Conservation (phyloP, 306 rosid genomes). For the Quercus mongolica region DNA sequence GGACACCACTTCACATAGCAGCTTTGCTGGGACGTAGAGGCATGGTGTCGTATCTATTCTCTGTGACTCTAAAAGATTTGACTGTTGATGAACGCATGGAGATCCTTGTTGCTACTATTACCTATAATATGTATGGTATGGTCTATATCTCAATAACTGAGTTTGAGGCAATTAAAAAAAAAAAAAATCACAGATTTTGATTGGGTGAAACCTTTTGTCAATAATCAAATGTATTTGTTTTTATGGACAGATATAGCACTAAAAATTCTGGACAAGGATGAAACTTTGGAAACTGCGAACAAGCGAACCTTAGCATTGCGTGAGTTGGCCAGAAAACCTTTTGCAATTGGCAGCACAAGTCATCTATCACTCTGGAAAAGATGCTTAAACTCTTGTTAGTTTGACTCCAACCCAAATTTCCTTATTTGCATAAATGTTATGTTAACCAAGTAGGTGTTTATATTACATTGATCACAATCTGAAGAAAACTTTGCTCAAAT, state of each 20-base stretch:
- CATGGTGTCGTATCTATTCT: not conserved
- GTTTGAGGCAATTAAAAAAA: not conserved
- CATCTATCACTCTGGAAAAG: conserved; percentile 1
- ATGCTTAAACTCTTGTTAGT: not conserved
- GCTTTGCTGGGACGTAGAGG: not conserved
- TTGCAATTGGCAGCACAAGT: not conserved
- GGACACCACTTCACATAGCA: not conserved
- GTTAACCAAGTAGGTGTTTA: no score
- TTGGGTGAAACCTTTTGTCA: not conserved
- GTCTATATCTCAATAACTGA: not conserved
- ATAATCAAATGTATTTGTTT: not conserved
- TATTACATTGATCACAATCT: no score
- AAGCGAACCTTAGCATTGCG: not conserved
- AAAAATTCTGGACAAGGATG: not conserved
- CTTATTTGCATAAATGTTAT: not conserved
- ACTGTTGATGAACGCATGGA: not conserved
- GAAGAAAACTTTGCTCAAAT: no score
- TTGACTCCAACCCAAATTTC: no score
- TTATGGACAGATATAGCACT: conserved; percentile 12
- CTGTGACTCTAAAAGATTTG: not conserved
- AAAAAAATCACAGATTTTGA: no score
- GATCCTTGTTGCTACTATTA: not conserved
- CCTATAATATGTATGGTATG: not conserved
- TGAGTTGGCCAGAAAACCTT: conserved; percentile 19
- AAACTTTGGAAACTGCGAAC: not conserved